Evolutionary conservation across 176 grass and related monocot species (phyloP).

Genomic region (Typha latifolia): DNA sequence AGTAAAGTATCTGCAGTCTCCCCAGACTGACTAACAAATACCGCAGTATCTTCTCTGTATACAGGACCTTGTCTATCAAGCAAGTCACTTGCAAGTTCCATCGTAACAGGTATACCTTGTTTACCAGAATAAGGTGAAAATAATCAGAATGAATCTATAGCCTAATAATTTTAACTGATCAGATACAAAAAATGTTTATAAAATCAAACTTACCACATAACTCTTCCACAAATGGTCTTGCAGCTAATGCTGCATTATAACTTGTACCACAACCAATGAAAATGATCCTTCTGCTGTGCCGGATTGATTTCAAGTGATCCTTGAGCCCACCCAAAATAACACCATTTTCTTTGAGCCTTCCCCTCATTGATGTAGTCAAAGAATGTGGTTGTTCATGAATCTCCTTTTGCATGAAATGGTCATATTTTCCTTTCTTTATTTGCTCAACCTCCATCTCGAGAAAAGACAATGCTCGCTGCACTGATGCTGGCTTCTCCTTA

Average conservation of each 20-base stretch:
- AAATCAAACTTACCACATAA: slow-evolving; percentile 40
- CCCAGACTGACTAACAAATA: slow-evolving; percentile 97
- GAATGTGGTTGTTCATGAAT: slow-evolving; percentile 89
- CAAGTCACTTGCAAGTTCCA: slow-evolving; percentile 86
- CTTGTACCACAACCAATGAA: slow-evolving; percentile 95
- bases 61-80: slow-evolving; percentile 80
- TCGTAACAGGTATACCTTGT: slow-evolving; percentile 75
- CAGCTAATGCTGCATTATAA: slow-evolving; percentile 81
- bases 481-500: slow-evolving; percentile 80
- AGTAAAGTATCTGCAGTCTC: slow-evolving; percentile 94
- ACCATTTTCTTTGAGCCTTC: slow-evolving; percentile 65
- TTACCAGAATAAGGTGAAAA: neutral
- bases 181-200: neutral
- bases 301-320: slow-evolving; percentile 76
- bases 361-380: slow-evolving; percentile 87
- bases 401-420: slow-evolving; percentile 98
- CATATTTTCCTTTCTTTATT: slow-evolving; percentile 92
- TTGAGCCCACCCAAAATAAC: slow-evolving; percentile 89
- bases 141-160: neutral
- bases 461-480: slow-evolving; percentile 84
- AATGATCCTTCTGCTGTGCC: slow-evolving; percentile 63
- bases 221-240: slow-evolving; percentile 84
- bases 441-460: slow-evolving; percentile 97
- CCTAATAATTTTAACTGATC: neutral
- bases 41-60: slow-evolving; percentile 71